Conservation (phyloP, 192 early-diverging fungal species). For the Umbelopsis vinacea region DNA sequence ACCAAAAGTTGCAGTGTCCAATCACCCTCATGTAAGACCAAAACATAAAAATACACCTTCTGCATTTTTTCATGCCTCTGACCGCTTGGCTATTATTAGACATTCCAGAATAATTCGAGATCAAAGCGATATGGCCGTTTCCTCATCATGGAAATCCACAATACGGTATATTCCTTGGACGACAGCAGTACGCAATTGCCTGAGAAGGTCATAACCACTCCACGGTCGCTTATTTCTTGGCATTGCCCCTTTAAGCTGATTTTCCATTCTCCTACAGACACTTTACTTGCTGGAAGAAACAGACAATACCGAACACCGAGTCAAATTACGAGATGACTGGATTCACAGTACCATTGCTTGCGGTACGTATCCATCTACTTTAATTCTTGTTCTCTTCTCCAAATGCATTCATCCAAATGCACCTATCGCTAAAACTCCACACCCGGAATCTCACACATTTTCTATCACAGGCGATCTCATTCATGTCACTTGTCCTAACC, state of each 20-base stretch:
- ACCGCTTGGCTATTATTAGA: neutral
- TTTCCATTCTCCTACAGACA: neutral
- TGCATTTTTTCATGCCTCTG: neutral
- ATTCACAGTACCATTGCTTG: conserved; percentile 49
- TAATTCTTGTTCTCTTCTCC: too few species aligned
- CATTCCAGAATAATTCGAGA: neutral
- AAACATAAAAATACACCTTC: too few species aligned
- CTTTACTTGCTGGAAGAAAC: conserved; percentile 25
- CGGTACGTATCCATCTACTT: too few species aligned
- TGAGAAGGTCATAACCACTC: neutral
- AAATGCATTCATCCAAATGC: too few species aligned
- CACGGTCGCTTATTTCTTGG: too few species aligned
- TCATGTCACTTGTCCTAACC: conserved; percentile 51
- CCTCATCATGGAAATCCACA: conserved; percentile 14
- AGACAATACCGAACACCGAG: neutral
- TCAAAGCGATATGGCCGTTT: conserved; percentile 4
- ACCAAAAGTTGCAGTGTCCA: too few species aligned
- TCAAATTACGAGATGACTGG: conserved; percentile 75
- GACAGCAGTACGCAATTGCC: neutral
- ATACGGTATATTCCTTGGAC: neutral
- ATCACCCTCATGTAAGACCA: neutral
- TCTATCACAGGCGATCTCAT: conserved; percentile 65
- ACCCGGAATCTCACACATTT: too few species aligned
- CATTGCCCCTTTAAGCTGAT: too few species aligned
- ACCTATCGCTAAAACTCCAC: too few species aligned